Conservation (phyloP, 2,329 filamentous ascomycete species). For the Colletotrichum sp. region DNA sequence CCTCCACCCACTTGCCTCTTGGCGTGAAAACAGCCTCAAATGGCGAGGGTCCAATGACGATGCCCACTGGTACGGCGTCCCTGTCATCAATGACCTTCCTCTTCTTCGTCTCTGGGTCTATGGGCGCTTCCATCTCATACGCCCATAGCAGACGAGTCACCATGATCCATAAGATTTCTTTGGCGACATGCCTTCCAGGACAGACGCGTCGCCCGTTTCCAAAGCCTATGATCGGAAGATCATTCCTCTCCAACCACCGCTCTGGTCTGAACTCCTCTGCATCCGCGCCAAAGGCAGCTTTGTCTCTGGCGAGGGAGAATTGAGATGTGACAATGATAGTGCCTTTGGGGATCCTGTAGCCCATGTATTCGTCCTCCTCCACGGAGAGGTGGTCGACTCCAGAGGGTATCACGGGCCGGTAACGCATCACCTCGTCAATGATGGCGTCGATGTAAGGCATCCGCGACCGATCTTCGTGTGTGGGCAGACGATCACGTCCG, state of each 20-base stretch:
- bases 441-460: conserved; percentile 34
- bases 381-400: conserved; percentile 41
- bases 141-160: conserved; percentile 54
- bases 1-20: neutral
- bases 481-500: conserved; percentile 31
- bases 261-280: conserved; percentile 50
- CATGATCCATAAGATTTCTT: conserved; percentile 46
- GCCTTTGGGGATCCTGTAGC: conserved; percentile 32
- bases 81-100: neutral
- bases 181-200: conserved; percentile 49
- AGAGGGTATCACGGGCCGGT: conserved; percentile 34
- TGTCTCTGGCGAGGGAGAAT: conserved; percentile 43
- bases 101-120: neutral
- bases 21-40: neutral
- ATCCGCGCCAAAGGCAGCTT: conserved; percentile 47
- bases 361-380: conserved; percentile 29
- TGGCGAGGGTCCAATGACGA: neutral
- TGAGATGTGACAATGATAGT: conserved; percentile 43
- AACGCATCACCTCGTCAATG: conserved; percentile 34
- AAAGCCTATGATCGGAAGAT: conserved; percentile 33
- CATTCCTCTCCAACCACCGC: conserved; percentile 45
- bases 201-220: conserved; percentile 46
- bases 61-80: neutral
- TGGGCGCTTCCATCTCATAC: conserved; percentile 39
- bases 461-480: conserved; percentile 25